Conservation (phyloP, 2,329 filamentous ascomycete genomes). For the Xylariaceae sp. region DNA sequence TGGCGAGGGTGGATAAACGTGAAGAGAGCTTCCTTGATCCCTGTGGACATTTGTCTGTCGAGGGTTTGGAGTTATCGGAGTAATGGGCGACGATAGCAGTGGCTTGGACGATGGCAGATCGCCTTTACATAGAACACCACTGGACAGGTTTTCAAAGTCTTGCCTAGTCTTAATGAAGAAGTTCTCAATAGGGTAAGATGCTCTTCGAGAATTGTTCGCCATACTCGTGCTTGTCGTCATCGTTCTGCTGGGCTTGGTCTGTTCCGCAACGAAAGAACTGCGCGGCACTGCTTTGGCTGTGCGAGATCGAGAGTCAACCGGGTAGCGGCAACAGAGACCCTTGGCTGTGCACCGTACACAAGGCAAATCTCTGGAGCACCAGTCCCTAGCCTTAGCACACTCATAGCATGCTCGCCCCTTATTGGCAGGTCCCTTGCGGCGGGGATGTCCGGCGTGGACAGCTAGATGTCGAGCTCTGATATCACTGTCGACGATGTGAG, state of each 20-base stretch:
- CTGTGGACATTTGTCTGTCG: too few species aligned
- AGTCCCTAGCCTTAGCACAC: constrained; percentile 26
- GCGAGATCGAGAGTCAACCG: constrained; percentile 21
- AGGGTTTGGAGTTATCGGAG: too few species aligned
- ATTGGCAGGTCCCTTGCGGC: constrained; percentile 15
- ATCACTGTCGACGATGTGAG: constrained; percentile 21
- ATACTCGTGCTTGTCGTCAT: background rate
- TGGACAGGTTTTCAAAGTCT: too few species aligned
- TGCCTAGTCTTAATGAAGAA: too few species aligned
- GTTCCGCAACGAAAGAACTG: constrained; percentile 1
- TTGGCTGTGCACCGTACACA: constrained; percentile 26
- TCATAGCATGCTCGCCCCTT: constrained; percentile 28
- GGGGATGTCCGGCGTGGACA: constrained; percentile 20
- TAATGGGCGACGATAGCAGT: too few species aligned
- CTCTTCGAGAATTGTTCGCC: too few species aligned
- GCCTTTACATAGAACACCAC: too few species aligned
- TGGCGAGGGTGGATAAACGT: too few species aligned
- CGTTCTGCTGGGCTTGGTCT: background rate
- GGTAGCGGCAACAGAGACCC: constrained; percentile 25
- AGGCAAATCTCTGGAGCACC: constrained; percentile 28
- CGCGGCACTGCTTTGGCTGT: background rate
- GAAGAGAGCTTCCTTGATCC: too few species aligned
- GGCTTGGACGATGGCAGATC: too few species aligned
- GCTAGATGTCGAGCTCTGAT: constrained; percentile 25
- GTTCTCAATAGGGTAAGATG: too few species aligned